Evolutionary conservation across 1,284 basidiomycete species (phyloP), one percentile per base, ranked within the genome.

Genomic region (Cryptococcus sp.): DNA sequence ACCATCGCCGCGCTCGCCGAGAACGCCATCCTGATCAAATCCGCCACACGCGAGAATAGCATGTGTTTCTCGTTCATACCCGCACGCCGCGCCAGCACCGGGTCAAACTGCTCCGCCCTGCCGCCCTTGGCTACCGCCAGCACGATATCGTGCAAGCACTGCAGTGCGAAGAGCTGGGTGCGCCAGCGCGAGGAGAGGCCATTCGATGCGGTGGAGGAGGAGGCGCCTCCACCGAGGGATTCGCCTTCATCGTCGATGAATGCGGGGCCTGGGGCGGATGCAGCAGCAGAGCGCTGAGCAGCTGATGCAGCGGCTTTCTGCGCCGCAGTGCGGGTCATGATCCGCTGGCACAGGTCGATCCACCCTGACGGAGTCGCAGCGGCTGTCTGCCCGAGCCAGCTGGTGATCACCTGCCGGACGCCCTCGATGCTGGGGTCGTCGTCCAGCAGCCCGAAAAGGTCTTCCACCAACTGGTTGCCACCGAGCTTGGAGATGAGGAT

Each of bases 21-120:
- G 75, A 98, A 98, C 0, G 96, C 95, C 87, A 98, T 96, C 77
- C 85, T 91, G 77, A 99, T 96, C 52, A 99, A 79, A 76, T 99
- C 96, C 0, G 72, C 67, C 44, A 77, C 71, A 62, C 64, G 67
- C 36, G 71, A 73, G 45, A 69, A 73, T 33, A 79, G 62, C 65
- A 78, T 67, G 42, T 69, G 63, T 12, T 68, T 63, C 9, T 59
- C 33, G 49, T 74, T 77, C 15, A 67, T 55, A 16, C 68, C 69
- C 49, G 63, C 51, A 59, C 61, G 57, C 40, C 63, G 79, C 18
- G 85, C 90, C 63, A 86, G 82, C 15, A 81, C 80, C 39, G 87
- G 82, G 70, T 94, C 87, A 39, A 95, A 79, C 68, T 96, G 91
- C 71, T 96, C 90, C 59, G 81, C 81, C 61, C 87, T 80, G 13